Evolutionary conservation across 179 eudicot species (phyloP).

Genomic region (Carnegiea gigantea): DNA sequence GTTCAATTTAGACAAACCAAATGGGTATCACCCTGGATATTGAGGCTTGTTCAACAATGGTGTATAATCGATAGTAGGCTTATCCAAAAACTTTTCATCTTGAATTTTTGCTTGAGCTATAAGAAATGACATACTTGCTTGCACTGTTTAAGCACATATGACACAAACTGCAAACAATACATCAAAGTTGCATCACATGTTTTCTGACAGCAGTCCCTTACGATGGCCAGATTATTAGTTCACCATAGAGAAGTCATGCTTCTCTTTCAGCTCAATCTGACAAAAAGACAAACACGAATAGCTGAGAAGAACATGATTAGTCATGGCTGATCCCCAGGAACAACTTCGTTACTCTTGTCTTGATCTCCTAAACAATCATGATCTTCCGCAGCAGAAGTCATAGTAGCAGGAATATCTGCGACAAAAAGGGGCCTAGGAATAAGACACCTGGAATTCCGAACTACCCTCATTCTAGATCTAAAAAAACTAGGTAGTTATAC

Average conservation of each 20-base stretch:
- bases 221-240: conserved; percentile 11
- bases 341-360: conserved; percentile 19
- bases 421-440: background rate
- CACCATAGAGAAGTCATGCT: background rate
- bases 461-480: background rate
- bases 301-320: conserved; percentile 21
- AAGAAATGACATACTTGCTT: no score
- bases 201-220: conserved; percentile 6
- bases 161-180: background rate
- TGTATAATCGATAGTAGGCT: no score
- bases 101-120: no score
- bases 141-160: background rate
- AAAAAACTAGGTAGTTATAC: conserved; percentile 26
- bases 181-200: conserved; percentile 1
- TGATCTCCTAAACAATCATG: conserved; percentile 28
- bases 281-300: conserved; percentile 11
- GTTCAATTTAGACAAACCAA: no score
- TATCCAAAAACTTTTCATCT: background rate
- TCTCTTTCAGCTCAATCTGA: conserved; percentile 6
- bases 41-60: no score
- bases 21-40: no score
- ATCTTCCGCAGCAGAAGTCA: conserved; percentile 17
- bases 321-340: conserved; percentile 19
- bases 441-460: background rate
- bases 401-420: conserved; percentile 11